phyloP scores from a whole-genome alignment of 257 asterid species.

The Mentha longifolia region DNA sequence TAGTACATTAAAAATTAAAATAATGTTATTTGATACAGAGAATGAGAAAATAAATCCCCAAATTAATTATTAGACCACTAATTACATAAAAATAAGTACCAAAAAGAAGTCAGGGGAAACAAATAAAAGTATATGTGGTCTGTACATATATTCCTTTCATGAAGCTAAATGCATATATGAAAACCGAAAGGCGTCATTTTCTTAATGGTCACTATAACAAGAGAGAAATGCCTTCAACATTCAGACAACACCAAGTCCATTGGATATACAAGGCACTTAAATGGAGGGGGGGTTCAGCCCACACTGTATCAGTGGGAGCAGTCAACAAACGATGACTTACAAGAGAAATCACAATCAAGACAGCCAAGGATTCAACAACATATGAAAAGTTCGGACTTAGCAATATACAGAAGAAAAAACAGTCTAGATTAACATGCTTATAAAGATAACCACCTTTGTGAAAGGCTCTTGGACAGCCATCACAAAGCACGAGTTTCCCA shows the following conservation, averaged over 20 bases:
- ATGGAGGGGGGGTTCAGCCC: conserved; percentile 2
- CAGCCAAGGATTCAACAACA: conserved; percentile 5
- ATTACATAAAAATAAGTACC: conserved; percentile 15
- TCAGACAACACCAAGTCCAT: background rate
- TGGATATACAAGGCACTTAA: background rate
- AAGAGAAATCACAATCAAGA: conserved; percentile 12
- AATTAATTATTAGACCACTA: conserved; percentile 1
- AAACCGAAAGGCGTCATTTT: background rate
- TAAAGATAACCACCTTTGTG: conserved; percentile 77
- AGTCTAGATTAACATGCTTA: conserved; percentile 21
- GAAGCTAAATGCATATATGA: background rate
- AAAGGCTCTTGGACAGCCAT: conserved; percentile 99
- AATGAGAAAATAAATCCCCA: conserved; percentile 13
- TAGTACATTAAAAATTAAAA: conserved; percentile 29
- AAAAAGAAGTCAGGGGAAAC: background rate
- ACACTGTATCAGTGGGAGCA: conserved; percentile 13
- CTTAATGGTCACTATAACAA: background rate
- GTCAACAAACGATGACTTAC: background rate
- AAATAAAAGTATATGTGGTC: background rate
- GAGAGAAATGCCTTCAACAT: conserved; percentile 2
- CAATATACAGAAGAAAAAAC: conserved; percentile 13
- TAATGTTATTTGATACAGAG: conserved; percentile 17
- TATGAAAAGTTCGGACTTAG: conserved; percentile 3
- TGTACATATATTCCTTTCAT: background rate
- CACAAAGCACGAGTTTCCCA: conserved; percentile 96